Base-by-base conservation (phyloP, 2,329 filamentous ascomycete species). In the Fusarium penzigii region DNA sequence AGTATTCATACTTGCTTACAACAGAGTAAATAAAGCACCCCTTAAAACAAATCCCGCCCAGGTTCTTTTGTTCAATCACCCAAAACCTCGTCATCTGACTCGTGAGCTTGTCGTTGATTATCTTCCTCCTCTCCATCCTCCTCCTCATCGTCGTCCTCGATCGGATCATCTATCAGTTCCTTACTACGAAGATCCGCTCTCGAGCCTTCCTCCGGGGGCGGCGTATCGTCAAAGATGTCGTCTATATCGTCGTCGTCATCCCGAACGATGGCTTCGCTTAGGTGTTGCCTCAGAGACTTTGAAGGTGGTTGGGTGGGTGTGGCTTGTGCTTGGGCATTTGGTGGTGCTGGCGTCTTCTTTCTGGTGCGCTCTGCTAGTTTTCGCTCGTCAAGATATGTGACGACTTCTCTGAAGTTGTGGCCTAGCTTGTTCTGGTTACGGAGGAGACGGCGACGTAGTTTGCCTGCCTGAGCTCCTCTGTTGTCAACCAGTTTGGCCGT, bases 381-480 rank as follows among this genome's bases (percentile, higher is more conserved):
- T 44, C 80, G 78, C 51, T 88, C 83, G 64, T 96, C 92, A 5
- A 97, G 77, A 69, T 88, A 94, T 9, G 84, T 83, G 5, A 96
- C 76, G 7, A 97, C 85, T 63, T 94, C 91, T 65, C 88, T 90
- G 78, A 90, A 95, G 68, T 94, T 97, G 42, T 83, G 77, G 3
- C 94, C 94, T 3, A 99, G 80, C 66, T 84, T 86, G n/a, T 76
- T 77, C 67, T 88, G 88, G 72, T 99, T 97, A 59, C 90, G 81
- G 63, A 88, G 79, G 17, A 99, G 77, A 17, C 92, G 82, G 63
- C 84, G 83, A 57, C 83, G 82, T 36, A 96, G 79, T 66, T 83
- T 84, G 29, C 84, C 85, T 9, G 80, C 80, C 29, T 82, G 75
- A 11, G 80, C 73, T 7, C 83, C 84, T 2, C 75, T 77, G 40